Evolutionary conservation across 306 rosid species (phyloP), one percentile per base, ranked within the genome.

Genomic region (Trichosanthes cucumerina): DNA sequence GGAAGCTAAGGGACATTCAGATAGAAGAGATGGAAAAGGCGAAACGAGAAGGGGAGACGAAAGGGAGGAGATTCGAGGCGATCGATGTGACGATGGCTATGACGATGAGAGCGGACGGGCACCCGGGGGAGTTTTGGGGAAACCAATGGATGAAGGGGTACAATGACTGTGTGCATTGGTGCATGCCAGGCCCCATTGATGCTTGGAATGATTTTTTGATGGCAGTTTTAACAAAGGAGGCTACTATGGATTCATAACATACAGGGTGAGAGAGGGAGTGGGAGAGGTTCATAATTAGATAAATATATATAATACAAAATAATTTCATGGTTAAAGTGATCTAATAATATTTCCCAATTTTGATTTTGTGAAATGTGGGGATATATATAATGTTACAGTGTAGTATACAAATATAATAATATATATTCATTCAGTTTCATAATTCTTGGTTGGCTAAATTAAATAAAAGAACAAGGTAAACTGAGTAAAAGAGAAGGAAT

Each of bases 101-200:
- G 97, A 14, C 88, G 80, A 88, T 95, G 96, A 88, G 98, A 59
- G 80, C 91, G 2, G 98, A 95, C 77, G 98, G 92, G 38, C 98
- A 95, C 75, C 98, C 98, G 6, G 93, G 93, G 1, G 83, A 69
- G 19, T 76, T 87, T 14, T 91, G 96, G 96, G 93, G 91, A 0
- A 89, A 95, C 43, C 76, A 85, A 57, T 95, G 97, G 98, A 92
- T 87, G 96, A 88, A 16, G 66, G 98, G 96, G 31, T 91, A 80
- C 23, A 95, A 82, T 84, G 98, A 95, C 76, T 92, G 98, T 70
- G 92, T 96, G 44, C 98, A 92, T 64, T 95, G 98, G 98, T 95
- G 98, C 77, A 73, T 95, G 89, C 98, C 98, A 0, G 98, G 97
- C 57, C 93, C 96, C 11, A 73, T 92, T 78, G 98, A 95, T 81